Conservation (phyloP, 2,329 filamentous ascomycete species). For the Fusarium austroafricanum region DNA sequence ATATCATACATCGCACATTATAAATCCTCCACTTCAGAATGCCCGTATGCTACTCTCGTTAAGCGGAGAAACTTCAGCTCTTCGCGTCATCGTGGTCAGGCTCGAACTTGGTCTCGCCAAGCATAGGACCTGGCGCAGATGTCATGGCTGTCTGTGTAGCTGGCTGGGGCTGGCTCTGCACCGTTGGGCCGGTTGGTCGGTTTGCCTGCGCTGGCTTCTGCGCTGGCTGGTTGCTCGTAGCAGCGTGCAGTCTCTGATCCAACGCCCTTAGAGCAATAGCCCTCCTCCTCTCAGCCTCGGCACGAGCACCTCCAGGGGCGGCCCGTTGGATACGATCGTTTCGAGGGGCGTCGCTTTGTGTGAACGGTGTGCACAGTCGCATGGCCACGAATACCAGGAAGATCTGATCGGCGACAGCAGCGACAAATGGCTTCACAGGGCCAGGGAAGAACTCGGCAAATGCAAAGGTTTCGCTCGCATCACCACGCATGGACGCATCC, state of each 20-base stretch:
- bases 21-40: neutral
- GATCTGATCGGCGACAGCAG: conserved; percentile 72
- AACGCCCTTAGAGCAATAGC: conserved; percentile 90
- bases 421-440: conserved; percentile 80
- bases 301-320: conserved; percentile 77
- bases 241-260: conserved; percentile 91
- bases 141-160: conserved; percentile 69
- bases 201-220: conserved; percentile 49
- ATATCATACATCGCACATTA: conserved; percentile 34
- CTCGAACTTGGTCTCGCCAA: conserved; percentile 77
- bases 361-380: conserved; percentile 86
- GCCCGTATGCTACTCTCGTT: neutral
- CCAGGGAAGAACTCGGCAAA: conserved; percentile 97
- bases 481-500: conserved; percentile 76
- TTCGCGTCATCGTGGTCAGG: conserved; percentile 68
- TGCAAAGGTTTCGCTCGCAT: conserved; percentile 95
- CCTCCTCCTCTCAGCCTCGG: conserved; percentile 90
- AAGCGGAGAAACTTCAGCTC: conserved; percentile 35
- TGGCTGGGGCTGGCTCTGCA: conserved; percentile 67
- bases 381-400: conserved; percentile 81
- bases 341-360: conserved; percentile 80
- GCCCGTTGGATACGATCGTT: conserved; percentile 70
- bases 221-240: conserved; percentile 65
- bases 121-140: conserved; percentile 64
- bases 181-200: conserved; percentile 63